These are phyloP conservation scores for Desmodesmus armatus DNA, from an alignment of 139 green algal species.

Conservation along the genomic window DNA sequence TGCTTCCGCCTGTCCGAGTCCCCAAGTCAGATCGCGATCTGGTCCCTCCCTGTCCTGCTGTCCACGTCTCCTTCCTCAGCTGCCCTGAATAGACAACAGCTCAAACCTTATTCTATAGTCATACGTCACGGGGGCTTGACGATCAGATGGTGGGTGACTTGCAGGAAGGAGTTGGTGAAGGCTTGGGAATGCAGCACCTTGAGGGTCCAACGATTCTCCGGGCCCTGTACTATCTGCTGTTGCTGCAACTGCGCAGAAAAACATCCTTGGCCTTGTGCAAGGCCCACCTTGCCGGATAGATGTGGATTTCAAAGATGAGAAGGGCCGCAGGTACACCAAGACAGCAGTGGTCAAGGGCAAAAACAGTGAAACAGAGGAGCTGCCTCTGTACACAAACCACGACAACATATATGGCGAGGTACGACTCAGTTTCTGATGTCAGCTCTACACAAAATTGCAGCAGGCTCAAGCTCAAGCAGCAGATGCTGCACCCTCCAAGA, in stretches of 20 bases:
- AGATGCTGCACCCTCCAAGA: not conserved
- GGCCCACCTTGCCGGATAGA: slow-evolving; percentile 59
- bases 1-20: no score
- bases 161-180: not conserved
- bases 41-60: no score
- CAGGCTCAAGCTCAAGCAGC: no score
- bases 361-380: slow-evolving; percentile 66
- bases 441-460: no score
- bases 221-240: not conserved
- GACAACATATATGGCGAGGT: slow-evolving; percentile 84
- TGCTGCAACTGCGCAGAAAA: no score
- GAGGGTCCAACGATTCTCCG: not conserved
- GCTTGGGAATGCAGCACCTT: not conserved
- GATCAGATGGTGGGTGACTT: not conserved
- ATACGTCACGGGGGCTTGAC: not conserved
- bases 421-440: not conserved
- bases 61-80: not conserved
- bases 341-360: slow-evolving; percentile 61
- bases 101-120: not conserved
- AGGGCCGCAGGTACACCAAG: slow-evolving; percentile 62
- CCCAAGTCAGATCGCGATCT: no score
- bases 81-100: not conserved
- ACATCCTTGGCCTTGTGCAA: slow-evolving; percentile 67
- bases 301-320: slow-evolving; percentile 63
- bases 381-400: slow-evolving; percentile 84